Evolutionary conservation across 495 filamentous ascomycete genomes (phyloP).

Genomic region (Echria macrotheca): DNA sequence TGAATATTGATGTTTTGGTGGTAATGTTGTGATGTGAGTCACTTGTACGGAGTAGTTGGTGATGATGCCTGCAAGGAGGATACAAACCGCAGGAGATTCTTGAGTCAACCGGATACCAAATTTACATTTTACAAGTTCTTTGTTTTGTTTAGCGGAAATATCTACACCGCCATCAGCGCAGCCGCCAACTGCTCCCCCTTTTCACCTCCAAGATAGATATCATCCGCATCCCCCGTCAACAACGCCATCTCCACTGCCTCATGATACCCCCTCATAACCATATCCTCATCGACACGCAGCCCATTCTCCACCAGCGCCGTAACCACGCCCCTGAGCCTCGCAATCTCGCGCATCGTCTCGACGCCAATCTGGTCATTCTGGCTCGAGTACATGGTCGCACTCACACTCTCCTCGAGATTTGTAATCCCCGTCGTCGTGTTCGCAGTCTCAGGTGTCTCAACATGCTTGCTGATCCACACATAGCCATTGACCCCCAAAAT

Average conservation of each 20-base stretch:
- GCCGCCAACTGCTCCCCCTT: conserved; percentile 61
- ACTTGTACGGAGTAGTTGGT: no score
- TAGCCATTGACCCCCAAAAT: conserved; percentile 93
- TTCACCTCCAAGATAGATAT: conserved; percentile 66
- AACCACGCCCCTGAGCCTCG: conserved; percentile 71
- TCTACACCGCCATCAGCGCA: conserved; percentile 51
- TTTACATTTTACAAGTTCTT: no score
- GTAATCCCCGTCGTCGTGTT: conserved; percentile 55
- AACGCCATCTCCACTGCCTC: conserved; percentile 68
- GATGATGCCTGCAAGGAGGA: no score
- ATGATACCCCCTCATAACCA: conserved; percentile 76
- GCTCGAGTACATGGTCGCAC: conserved; percentile 69
- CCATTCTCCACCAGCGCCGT: conserved; percentile 74
- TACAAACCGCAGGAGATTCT: no score
- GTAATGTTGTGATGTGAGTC: no score
- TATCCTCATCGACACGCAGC: conserved; percentile 84
- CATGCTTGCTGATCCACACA: conserved; percentile 84
- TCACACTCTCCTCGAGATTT: conserved; percentile 74
- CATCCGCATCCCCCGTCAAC: conserved; percentile 46
- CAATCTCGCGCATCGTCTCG: conserved; percentile 81
- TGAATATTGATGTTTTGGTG: no score
- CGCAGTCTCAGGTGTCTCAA: conserved; percentile 47
- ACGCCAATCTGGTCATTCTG: conserved; percentile 78
- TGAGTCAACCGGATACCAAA: no score
- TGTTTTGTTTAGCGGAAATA: no score